A percentile compares a stretch with the other conserved stretches of the same genome.
These are phyloP conservation scores for Didymellaceae sp. DNA, from an alignment of 2,329 filamentous ascomycete genomes.

Conservation along the genomic window DNA sequence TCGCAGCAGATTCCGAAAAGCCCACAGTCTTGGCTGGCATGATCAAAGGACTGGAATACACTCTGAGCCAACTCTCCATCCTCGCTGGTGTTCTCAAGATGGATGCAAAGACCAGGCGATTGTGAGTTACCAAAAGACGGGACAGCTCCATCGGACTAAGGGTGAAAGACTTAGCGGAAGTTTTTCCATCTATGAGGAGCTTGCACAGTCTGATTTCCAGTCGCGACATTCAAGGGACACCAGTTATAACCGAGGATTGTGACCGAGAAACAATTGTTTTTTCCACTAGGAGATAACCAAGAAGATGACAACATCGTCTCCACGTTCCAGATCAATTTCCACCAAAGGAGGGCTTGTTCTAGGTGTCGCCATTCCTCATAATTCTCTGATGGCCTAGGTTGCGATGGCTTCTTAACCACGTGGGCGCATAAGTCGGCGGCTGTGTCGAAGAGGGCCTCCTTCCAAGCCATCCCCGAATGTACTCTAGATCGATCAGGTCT, in stretches of 20 bases:
- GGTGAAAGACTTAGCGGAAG: not conserved
- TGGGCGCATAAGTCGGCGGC: not conserved
- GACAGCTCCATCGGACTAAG: not conserved
- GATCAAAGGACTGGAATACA: not conserved
- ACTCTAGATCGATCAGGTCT: not conserved
- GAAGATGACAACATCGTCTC: not conserved
- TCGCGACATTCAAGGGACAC: not conserved
- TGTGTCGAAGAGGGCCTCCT: not conserved
- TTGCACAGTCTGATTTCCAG: not conserved
- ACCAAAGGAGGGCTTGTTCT: not conserved
- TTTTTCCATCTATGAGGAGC: not conserved
- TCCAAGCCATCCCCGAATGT: not conserved
- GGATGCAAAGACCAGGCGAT: not conserved
- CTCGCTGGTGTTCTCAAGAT: not conserved
- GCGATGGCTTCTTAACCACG: not conserved
- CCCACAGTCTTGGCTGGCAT: not conserved
- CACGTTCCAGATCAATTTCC: not conserved
- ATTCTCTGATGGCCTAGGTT: not conserved
- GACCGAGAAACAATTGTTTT: not conserved
- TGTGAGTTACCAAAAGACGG: not conserved
- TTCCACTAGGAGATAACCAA: not conserved
- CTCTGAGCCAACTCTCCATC: not conserved
- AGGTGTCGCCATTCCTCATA: not conserved
- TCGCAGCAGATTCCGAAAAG: not conserved
- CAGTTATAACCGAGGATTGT: not conserved